Evolutionary conservation across 495 filamentous ascomycete species (phyloP), one percentile per base, ranked within the genome.

Genomic region (Stereocaulon alpinum): DNA sequence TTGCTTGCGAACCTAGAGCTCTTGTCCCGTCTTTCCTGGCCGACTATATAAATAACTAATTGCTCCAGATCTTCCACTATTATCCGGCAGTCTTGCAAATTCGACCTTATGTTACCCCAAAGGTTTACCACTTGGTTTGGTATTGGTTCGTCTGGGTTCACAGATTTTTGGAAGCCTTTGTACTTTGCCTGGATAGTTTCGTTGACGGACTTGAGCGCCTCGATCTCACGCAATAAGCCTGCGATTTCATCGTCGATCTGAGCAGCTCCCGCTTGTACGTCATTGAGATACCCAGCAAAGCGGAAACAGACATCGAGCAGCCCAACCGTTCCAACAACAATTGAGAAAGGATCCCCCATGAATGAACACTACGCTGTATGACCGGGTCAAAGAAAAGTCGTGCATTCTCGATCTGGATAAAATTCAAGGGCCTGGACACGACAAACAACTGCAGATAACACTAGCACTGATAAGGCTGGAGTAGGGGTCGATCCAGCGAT

Each of bases 301-400:
- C 65, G 63, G 24, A 40, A 50, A 42, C 63, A 67, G 30, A 67
- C 56, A 40, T 67, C 63, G 15, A 60, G 20, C 22, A 67, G 11
- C 15, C 62, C 40, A 37, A 54, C 49, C 10, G 59, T 62, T 6
- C 63, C 52, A 22, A 47, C 37, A 43, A 61, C 32, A 34, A 66
- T 58, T 2, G 64, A 66, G 32, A 66, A 63, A n/a, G 61, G 61
- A 58, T 66, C 61, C 49, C 48, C 58, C 32, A 63, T 61, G 29
- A 20, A 14, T 52, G 17, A n/a, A 17, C 30, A 3, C 24, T 34
- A 14, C 18, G 6, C 32, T 24, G 15, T n/a, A 10, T n/a, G 49
- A 17, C 27, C 17, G 29, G 27, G 49, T 9, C 6, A 52, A 18
- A n/a, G 17, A 4, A n/a, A 15, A 45, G 6, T 9, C 17, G 17